Evolutionary conservation across 169 alveolate species (phyloP).

Genomic region (Plasmodium knowlesi): DNA sequence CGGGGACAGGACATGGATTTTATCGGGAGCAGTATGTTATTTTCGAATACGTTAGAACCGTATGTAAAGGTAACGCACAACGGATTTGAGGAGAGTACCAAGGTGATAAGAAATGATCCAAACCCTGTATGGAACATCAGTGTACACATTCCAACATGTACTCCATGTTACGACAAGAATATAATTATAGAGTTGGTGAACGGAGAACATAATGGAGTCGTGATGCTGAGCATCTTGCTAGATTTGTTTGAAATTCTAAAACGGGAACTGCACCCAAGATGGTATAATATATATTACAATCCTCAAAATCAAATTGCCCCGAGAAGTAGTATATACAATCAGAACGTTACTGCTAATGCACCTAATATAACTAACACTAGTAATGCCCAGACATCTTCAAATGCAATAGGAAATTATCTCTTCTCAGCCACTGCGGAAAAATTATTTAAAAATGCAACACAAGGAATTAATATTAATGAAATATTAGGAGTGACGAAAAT

Average conservation of each 20-base stretch:
- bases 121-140: conserved; percentile 89
- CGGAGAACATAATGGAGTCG: conserved; percentile 82
- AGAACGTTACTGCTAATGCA: not conserved
- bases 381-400: not conserved
- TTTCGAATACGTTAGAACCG: conserved; percentile 81
- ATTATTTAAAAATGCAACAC: conserved; percentile 68
- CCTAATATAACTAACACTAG: not conserved
- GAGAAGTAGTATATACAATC: conserved; percentile 63
- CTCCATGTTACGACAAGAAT: conserved; percentile 84
- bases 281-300: conserved; percentile 87
- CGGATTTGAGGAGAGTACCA: conserved; percentile 85
- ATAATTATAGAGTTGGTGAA: conserved; percentile 81
- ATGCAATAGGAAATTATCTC: conserved; percentile 44
- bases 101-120: conserved; percentile 83
- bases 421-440: conserved; percentile 67
- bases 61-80: conserved; percentile 88
- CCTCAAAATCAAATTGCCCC: conserved; percentile 79
- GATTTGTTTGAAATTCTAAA: conserved; percentile 83
- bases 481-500: conserved; percentile 72
- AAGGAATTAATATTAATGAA: conserved; percentile 64
- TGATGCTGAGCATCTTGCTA: conserved; percentile 79
- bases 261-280: conserved; percentile 80
- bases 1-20: conserved; percentile 71
- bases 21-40: conserved; percentile 45
- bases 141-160: conserved; percentile 83